Percentiles rank a stretch among this genome's conserved stretches.
phyloP scores from a whole-genome alignment of 106 monocot species.

The Cymbidium sinense region DNA sequence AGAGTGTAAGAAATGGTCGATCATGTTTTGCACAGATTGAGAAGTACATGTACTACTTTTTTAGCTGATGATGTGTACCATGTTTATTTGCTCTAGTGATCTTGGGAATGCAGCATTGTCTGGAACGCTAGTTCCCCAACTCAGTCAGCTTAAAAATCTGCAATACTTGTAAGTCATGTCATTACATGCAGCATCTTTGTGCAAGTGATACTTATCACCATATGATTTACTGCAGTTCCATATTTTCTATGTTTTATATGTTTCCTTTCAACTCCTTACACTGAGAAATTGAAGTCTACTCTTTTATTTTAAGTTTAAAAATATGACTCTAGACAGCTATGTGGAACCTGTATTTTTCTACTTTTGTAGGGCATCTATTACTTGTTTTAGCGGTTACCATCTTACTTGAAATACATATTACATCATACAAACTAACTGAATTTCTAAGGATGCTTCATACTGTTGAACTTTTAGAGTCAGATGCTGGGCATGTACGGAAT shows the following conservation, averaged over 20 bases:
- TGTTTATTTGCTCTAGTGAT: constrained; percentile 38
- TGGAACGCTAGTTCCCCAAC: constrained; percentile 53
- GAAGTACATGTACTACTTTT: background rate
- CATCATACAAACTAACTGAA: background rate
- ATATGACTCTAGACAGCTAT: background rate
- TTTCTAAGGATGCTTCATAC: background rate
- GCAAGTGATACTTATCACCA: background rate
- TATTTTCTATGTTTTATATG: background rate
- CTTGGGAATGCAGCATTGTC: constrained; percentile 69
- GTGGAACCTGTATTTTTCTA: background rate
- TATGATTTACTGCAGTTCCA: constrained; percentile 2
- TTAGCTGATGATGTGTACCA: background rate
- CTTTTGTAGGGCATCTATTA: background rate
- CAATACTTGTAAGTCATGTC: constrained; percentile 52
- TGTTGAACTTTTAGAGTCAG: background rate
- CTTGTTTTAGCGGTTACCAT: background rate
- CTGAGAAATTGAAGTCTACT: background rate
- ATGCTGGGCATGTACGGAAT: background rate
- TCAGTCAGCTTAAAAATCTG: constrained; percentile 47
- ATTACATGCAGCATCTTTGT: background rate
- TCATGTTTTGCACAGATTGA: background rate
- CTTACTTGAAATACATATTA: background rate
- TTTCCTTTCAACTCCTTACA: background rate
- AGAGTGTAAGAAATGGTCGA: constrained; percentile 44
- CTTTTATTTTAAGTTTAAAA: background rate